Percentiles rank a stretch among this genome's conserved stretches.
Conservation (phyloP, 768 basidiomycete species). For the Lactarius deliciosus region DNA sequence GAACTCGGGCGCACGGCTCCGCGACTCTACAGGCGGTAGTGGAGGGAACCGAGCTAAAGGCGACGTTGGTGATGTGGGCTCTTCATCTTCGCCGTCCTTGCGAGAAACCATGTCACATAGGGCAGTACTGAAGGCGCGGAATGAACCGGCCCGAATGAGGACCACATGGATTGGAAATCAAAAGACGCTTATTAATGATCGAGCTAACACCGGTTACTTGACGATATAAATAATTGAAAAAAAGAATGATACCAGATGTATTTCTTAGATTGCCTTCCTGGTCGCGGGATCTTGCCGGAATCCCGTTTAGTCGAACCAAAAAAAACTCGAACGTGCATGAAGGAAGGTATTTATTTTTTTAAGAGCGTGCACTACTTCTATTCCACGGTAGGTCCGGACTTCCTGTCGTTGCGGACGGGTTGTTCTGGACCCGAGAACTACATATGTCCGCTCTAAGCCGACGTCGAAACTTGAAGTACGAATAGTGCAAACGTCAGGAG, state of each 20-base stretch:
- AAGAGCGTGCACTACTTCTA: conserved; percentile 11
- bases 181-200: background rate
- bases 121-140: background rate
- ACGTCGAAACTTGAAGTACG: conserved; percentile 9
- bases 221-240: background rate
- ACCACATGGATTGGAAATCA: no score
- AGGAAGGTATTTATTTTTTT: background rate
- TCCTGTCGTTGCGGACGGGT: conserved; percentile 18
- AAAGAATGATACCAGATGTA: background rate
- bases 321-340: background rate
- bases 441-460: conserved; percentile 19
- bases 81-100: conserved; percentile 7
- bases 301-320: conserved; percentile 14
- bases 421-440: conserved; percentile 9
- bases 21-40: conserved; percentile 44
- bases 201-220: background rate
- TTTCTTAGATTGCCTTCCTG: conserved; percentile 1
- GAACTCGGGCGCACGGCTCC: conserved; percentile 77
- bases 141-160: background rate
- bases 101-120: background rate
- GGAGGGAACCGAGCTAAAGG: conserved; percentile 47
- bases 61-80: conserved; percentile 41
- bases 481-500: conserved; percentile 5
- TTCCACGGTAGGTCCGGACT: conserved; percentile 24
- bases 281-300: conserved; percentile 4